Conservation (phyloP, 176 grass and related monocot genomes). For the Cenchrus fungigraminus region DNA sequence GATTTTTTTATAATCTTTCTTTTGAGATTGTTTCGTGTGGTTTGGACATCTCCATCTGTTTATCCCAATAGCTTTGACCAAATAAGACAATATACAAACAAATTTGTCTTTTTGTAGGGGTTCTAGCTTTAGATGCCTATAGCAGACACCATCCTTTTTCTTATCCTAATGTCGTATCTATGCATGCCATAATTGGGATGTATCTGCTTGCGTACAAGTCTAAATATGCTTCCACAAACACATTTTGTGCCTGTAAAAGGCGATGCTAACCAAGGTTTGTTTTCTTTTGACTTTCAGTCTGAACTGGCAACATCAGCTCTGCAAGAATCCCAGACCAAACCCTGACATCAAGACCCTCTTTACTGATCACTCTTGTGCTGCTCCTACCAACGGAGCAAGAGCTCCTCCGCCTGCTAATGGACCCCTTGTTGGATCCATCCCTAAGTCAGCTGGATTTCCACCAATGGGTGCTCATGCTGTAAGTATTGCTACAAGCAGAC, state of each 20-base stretch:
- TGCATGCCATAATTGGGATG: constrained; percentile 28
- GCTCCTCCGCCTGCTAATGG: constrained; percentile 82
- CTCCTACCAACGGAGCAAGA: constrained; percentile 86
- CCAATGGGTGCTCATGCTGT: constrained; percentile 93
- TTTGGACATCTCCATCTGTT: constrained; percentile 7
- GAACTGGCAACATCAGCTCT: constrained; percentile 99
- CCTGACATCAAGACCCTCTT: constrained; percentile 99
- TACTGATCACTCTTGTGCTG: constrained; percentile 94
- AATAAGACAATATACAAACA: background rate
- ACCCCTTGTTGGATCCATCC: constrained; percentile 89
- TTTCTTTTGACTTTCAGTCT: constrained; percentile 57
- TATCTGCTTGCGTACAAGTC: constrained; percentile 28
- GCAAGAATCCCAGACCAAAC: constrained; percentile 98
- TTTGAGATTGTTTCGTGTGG: constrained; percentile 13
- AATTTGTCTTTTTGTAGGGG: background rate
- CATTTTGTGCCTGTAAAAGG: constrained; percentile 9
- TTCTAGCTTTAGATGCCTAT: background rate
- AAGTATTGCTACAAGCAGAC: constrained; percentile 27
- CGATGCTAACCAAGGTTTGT: constrained; percentile 27
- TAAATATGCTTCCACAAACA: background rate
- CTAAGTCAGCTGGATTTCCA: constrained; percentile 90
- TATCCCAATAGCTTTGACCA: background rate
- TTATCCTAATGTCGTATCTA: background rate
- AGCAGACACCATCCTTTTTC: background rate
- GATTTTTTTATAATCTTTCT: background rate